A percentile compares a stretch with the other conserved stretches of the same genome.
Conservation (phyloP, 2,329 filamentous ascomycete species). For the Mycogone perniciosa region DNA sequence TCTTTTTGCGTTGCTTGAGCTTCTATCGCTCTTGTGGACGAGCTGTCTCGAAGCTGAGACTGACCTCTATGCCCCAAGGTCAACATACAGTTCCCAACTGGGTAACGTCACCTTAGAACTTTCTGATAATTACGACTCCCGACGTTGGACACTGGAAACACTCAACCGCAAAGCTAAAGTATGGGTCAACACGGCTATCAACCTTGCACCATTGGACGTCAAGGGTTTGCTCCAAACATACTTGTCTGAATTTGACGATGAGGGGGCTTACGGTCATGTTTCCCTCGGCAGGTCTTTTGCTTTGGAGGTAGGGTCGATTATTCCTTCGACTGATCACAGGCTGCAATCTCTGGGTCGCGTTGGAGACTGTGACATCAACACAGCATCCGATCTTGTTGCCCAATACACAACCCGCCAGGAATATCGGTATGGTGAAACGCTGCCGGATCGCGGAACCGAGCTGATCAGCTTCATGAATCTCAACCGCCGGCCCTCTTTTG, state of each 20-base stretch:
- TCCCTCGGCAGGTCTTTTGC: slow-evolving; percentile 92
- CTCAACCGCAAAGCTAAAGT: slow-evolving; percentile 69
- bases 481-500: slow-evolving; percentile 46
- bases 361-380: slow-evolving; percentile 72
- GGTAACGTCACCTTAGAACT: slow-evolving; percentile 79
- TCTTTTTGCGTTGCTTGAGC: slow-evolving; percentile 84
- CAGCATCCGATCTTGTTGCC: slow-evolving; percentile 90
- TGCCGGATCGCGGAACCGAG: slow-evolving; percentile 62
- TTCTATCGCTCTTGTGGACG: slow-evolving; percentile 90
- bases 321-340: slow-evolving; percentile 80
- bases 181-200: slow-evolving; percentile 78
- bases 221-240: slow-evolving; percentile 96
- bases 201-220: slow-evolving; percentile 82
- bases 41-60: slow-evolving; percentile 92
- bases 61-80: slow-evolving; percentile 84
- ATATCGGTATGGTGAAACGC: slow-evolving; percentile 78
- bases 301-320: slow-evolving; percentile 79
- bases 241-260: slow-evolving; percentile 88
- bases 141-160: slow-evolving; percentile 69
- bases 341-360: slow-evolving; percentile 74
- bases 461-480: slow-evolving; percentile 56
- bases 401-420: slow-evolving; percentile 97
- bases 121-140: slow-evolving; percentile 86
- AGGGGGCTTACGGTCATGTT: slow-evolving; percentile 84
- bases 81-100: slow-evolving; percentile 69